Percentiles rank a stretch among this genome's conserved stretches.
Evolutionary conservation across 2,329 filamentous ascomycete genomes (phyloP).

Genomic region (Penicillium sp.): DNA sequence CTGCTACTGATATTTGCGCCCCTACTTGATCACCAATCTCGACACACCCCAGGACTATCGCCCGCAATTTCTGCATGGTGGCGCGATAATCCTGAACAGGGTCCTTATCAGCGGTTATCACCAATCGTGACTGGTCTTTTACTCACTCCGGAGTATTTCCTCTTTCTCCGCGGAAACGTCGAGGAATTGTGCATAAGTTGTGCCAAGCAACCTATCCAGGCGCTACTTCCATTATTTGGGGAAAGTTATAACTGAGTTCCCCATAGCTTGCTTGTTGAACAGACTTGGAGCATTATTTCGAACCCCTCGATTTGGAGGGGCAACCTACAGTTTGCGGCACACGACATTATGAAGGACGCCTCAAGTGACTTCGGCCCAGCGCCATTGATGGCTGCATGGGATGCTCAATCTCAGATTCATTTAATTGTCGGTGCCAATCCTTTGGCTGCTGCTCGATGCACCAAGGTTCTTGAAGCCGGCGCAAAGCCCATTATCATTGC

Average conservation of each 20-base stretch:
- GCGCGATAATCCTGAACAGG: neutral
- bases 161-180: conserved; percentile 24
- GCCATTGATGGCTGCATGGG: conserved; percentile 42
- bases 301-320: conserved; percentile 9
- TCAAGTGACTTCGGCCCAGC: conserved; percentile 21
- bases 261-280: neutral
- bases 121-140: conserved; percentile 22
- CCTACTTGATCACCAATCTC: neutral
- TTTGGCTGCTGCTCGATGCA: conserved; percentile 79
- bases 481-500: conserved; percentile 78
- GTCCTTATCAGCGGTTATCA: conserved; percentile 23
- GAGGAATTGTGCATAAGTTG: conserved; percentile 3
- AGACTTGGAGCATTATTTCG: neutral
- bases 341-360: conserved; percentile 33
- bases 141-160: conserved; percentile 20
- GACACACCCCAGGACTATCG: neutral
- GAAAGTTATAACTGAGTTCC: neutral
- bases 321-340: conserved; percentile 11
- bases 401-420: conserved; percentile 57
- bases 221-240: neutral
- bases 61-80: neutral
- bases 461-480: conserved; percentile 75
- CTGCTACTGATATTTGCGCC: neutral
- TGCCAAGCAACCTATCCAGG: neutral
- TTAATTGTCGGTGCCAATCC: conserved; percentile 83